Percentiles rank a stretch among this genome's conserved stretches.
These are phyloP conservation scores for Quercus alba DNA, from an alignment of 306 rosid genomes.

Conservation along the genomic window DNA sequence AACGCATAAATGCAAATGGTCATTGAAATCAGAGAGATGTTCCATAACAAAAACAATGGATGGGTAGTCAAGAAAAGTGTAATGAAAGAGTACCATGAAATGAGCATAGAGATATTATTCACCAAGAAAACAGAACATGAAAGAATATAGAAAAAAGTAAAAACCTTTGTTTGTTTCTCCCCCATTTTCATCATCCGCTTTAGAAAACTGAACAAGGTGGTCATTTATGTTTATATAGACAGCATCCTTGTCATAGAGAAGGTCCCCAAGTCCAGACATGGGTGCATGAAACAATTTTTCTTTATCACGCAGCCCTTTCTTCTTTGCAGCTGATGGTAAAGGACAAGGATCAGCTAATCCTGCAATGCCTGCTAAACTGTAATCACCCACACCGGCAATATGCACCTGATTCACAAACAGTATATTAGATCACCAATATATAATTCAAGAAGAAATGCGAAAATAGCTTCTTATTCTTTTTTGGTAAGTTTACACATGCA, in stretches of 20 bases:
- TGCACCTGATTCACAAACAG: constrained; percentile 65
- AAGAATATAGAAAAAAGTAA: constrained; percentile 5
- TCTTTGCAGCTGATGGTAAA: constrained; percentile 96
- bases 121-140: constrained; percentile 11
- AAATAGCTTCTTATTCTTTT: not conserved
- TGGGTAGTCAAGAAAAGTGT: not conserved
- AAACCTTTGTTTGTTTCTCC: constrained; percentile 53
- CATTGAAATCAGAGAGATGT: not conserved
- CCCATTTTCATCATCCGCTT: constrained; percentile 52
- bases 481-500: too few relatives aligned
- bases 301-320: constrained; percentile 93
- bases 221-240: constrained; percentile 86
- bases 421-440: constrained; percentile 17
- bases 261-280: constrained; percentile 97
- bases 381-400: constrained; percentile 96
- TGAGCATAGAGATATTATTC: constrained; percentile 8
- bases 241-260: constrained; percentile 92
- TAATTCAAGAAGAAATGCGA: not conserved
- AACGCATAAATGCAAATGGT: not conserved
- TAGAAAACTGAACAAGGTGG: constrained; percentile 80
- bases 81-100: not conserved
- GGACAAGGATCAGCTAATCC: constrained; percentile 90
- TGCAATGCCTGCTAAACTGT: constrained; percentile 50
- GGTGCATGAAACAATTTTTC: constrained; percentile 91
- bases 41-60: not conserved